A percentile compares a stretch with the other conserved stretches of the same genome.
Conservation (phyloP, 495 filamentous ascomycete genomes). For the Barbatosphaeria neglecta region DNA sequence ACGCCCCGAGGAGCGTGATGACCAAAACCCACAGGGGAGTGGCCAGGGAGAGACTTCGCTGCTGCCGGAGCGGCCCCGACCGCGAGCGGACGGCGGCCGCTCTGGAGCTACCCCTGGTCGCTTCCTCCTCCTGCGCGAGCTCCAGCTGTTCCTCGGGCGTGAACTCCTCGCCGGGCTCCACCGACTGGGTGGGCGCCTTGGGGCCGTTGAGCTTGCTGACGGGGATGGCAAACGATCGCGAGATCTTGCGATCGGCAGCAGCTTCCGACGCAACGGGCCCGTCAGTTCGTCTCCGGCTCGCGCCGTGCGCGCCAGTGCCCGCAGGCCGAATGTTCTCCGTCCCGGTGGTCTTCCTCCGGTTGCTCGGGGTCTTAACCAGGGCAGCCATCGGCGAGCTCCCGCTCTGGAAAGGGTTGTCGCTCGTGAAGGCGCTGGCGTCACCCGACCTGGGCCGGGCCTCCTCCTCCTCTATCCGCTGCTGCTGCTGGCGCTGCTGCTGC, state of each 20-base stretch:
- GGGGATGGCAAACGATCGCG: constrained; percentile 40
- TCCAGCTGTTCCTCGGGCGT: constrained; percentile 81
- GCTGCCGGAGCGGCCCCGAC: constrained; percentile 3
- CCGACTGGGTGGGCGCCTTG: constrained; percentile 15
- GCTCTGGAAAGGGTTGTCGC: constrained; percentile 93
- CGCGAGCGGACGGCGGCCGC: constrained; percentile 12
- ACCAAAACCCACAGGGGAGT: constrained; percentile 56
- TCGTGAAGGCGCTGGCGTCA: constrained; percentile 56
- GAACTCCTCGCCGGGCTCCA: constrained; percentile 77
- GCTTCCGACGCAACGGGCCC: constrained; percentile 10
- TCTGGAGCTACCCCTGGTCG: constrained; percentile 17
- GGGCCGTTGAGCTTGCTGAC: constrained; percentile 8
- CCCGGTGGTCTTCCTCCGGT: constrained; percentile 25
- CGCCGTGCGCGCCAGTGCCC: constrained; percentile 19
- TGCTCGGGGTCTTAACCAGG: constrained; percentile 25
- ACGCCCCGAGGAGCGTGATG: constrained; percentile 53
- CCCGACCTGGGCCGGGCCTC: constrained; percentile 20
- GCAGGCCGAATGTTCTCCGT: constrained; percentile 11
- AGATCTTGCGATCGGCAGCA: constrained; percentile 12
- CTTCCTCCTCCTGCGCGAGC: constrained; percentile 46
- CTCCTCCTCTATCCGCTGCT: constrained; percentile 32
- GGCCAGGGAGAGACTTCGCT: constrained; percentile 13
- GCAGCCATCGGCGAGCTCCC: constrained; percentile 38
- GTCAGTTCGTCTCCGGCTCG: constrained; percentile 22
- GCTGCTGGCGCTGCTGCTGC: too few species aligned